A percentile compares a stretch with the other conserved stretches of the same genome.
Evolutionary conservation across 805 yeast genomes (phyloP).

Genomic region (Barnettozyma wickerhamii): DNA sequence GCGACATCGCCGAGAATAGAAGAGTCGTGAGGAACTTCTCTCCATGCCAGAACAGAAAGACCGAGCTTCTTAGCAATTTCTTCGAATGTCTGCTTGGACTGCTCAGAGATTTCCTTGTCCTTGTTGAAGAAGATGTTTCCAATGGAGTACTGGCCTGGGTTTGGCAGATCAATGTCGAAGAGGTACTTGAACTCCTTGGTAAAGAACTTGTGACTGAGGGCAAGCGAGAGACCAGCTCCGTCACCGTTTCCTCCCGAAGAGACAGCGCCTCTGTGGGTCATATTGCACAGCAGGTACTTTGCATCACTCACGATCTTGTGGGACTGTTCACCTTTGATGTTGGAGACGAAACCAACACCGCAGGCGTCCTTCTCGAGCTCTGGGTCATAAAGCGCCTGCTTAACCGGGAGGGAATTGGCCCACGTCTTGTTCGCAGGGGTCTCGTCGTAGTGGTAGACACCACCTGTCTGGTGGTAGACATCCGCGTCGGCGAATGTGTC

Average conservation of each 20-base stretch:
- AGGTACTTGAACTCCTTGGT: conserved; percentile 75
- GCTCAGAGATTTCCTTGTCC: conserved; percentile 61
- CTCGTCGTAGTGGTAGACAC: conserved; percentile 54
- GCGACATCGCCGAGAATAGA: conserved; percentile 94
- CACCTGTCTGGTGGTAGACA: conserved; percentile 12
- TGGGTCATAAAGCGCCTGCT: conserved; percentile 91
- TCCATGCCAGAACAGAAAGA: conserved; percentile 87
- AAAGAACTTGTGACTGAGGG: conserved; percentile 88
- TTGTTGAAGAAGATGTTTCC: conserved; percentile 94
- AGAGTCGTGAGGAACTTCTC: conserved; percentile 93
- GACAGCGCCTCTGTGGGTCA: conserved; percentile 99
- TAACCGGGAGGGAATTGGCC: conserved; percentile 85
- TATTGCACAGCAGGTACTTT: conserved; percentile 79
- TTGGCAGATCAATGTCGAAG: conserved; percentile 65
- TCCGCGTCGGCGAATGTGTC: conserved; percentile 13
- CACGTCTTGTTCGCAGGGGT: conserved; percentile 78
- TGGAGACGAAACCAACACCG: conserved; percentile 97
- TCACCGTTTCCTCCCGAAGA: conserved; percentile 97
- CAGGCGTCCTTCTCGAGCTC: conserved; percentile 94
- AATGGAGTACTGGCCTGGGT: conserved; percentile 84
- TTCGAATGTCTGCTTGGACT: conserved; percentile 75
- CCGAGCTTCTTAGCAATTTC: conserved; percentile 73
- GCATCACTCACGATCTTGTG: conserved; percentile 96
- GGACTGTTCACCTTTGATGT: conserved; percentile 80
- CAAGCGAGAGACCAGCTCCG: conserved; percentile 96